phyloP scores from a whole-genome alignment of 2,329 filamentous ascomycete species.

The Helicocarpus griseus region DNA sequence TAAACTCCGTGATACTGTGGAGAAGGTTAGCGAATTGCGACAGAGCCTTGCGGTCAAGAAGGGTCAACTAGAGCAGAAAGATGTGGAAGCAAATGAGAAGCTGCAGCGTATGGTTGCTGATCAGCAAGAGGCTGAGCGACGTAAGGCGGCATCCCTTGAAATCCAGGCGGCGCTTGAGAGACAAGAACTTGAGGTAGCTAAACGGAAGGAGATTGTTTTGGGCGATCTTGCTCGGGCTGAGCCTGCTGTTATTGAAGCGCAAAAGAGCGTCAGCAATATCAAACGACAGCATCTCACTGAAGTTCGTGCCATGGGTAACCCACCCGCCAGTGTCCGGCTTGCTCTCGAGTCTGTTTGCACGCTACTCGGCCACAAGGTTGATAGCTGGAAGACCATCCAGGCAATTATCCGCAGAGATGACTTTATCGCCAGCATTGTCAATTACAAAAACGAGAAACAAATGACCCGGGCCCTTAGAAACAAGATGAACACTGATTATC shows the following conservation, averaged over 20 bases:
- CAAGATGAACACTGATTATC: slow-evolving; percentile 87
- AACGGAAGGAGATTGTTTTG: slow-evolving; percentile 73
- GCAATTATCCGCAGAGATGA: slow-evolving; percentile 83
- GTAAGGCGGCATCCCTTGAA: slow-evolving; percentile 78
- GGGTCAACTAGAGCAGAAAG: slow-evolving; percentile 82
- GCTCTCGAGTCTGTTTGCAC: slow-evolving; percentile 96
- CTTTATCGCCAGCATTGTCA: slow-evolving; percentile 95
- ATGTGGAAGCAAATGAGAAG: slow-evolving; percentile 93
- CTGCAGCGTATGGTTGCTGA: slow-evolving; percentile 94
- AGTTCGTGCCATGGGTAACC: slow-evolving; percentile 93
- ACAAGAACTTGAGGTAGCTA: slow-evolving; percentile 79
- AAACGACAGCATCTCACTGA: slow-evolving; percentile 95
- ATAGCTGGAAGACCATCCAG: slow-evolving; percentile 86
- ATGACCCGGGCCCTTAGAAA: slow-evolving; percentile 76
- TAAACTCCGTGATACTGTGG: slow-evolving; percentile 91
- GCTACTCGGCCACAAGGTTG: slow-evolving; percentile 78
- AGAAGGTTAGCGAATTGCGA: slow-evolving; percentile 89
- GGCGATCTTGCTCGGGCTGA: slow-evolving; percentile 83
- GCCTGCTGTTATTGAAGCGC: slow-evolving; percentile 83
- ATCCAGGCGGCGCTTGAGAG: slow-evolving; percentile 79
- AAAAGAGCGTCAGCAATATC: slow-evolving; percentile 96
- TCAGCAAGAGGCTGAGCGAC: slow-evolving; percentile 85
- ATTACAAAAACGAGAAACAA: slow-evolving; percentile 88
- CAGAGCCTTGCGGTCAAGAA: slow-evolving; percentile 91
- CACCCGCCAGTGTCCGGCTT: slow-evolving; percentile 80